These are phyloP conservation scores for Penicillium lagena DNA, from an alignment of 495 filamentous ascomycete genomes.

Conservation along the genomic window DNA sequence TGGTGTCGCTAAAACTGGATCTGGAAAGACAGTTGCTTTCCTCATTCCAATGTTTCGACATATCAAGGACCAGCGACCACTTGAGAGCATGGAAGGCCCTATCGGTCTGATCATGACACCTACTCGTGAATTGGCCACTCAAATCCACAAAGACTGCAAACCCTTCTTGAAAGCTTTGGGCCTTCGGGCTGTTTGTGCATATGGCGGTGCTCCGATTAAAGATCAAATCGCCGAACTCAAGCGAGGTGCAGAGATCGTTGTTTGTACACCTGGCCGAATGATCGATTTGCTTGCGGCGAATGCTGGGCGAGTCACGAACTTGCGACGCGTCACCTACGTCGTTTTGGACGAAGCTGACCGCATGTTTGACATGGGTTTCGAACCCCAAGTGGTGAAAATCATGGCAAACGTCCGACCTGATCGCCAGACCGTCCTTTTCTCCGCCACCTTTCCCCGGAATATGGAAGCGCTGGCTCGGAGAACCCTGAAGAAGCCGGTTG, in stretches of 20 bases:
- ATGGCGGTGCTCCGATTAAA: slow-evolving; percentile 93
- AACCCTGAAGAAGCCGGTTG: slow-evolving; percentile 75
- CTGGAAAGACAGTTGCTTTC: slow-evolving; percentile 97
- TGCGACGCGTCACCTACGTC: slow-evolving; percentile 82
- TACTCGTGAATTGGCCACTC: slow-evolving; percentile 88
- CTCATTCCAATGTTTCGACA: slow-evolving; percentile 94
- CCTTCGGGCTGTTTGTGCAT: slow-evolving; percentile 90
- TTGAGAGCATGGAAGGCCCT: slow-evolving; percentile 83
- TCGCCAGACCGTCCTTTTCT: slow-evolving; percentile 90
- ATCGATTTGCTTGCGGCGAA: slow-evolving; percentile 94
- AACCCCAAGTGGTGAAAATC: slow-evolving; percentile 97
- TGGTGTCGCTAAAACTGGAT: slow-evolving; percentile 95
- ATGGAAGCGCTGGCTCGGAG: slow-evolving; percentile 92
- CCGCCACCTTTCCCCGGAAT: slow-evolving; percentile 89
- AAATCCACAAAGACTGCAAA: slow-evolving; percentile 91
- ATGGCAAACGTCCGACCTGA: slow-evolving; percentile 84
- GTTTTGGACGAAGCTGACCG: slow-evolving; percentile 97
- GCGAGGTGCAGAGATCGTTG: slow-evolving; percentile 88
- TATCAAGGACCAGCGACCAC: slow-evolving; percentile 84
- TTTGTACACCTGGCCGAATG: slow-evolving; percentile 94
- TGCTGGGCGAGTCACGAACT: slow-evolving; percentile 83
- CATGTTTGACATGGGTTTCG: slow-evolving; percentile 99
- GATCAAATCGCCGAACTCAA: slow-evolving; percentile 97
- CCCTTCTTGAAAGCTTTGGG: slow-evolving; percentile 86
- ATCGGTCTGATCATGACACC: slow-evolving; percentile 87